Base-by-base conservation (phyloP, 345 rosid genomes). In the Arabidopsis suecica region DNA sequence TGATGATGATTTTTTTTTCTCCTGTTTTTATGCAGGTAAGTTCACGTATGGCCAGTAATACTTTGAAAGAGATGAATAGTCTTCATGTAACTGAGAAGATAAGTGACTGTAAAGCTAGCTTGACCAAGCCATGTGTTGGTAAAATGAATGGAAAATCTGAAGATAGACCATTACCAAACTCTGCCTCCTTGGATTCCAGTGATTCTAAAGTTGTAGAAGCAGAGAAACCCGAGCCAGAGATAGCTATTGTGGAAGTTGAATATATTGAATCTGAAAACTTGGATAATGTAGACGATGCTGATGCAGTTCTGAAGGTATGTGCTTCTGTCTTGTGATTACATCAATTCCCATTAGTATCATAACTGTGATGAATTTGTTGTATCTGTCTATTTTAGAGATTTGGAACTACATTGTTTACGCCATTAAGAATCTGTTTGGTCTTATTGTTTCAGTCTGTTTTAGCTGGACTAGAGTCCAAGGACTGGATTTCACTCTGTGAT, bases 401-500 rank as follows among this genome's bases (percentile, higher is more conserved):
- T 62, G 58, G 41, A 16, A 33, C 22, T 33, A 34, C 41, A 32
- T 60, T 77, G n/a, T 64, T 70, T 70, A 64, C 38, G 23, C 45
- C 54, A 40, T 51, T 38, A 76, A 3, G 9, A 57, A 45, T 65
- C 54, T 23, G 58, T 65, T 77, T 71, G 45, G 32, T 71, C 48
- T 64, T 37, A 34, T 51, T 30, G 49, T 58, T 65, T 61, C 85
- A 89, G 94, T 69, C 79, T n/a, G 87, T 91, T 69, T 55, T 91
- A 53, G 72, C 85, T 77, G 96, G 93, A 45, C 84, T 90, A 20
- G 93, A 89, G 71, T 94, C 98, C 71, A 94, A 89, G 76, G 91
- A 91, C 73, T 94, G 98, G 98, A 79, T 88, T 70, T 64, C 79
- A 62, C 85, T 86, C 70, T 91, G 96, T 83, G 96, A 89, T 51